Evolutionary conservation across 192 early-diverging fungal genomes (phyloP), one percentile per base, ranked within the genome.

Genomic region (Coemansia sp.): DNA sequence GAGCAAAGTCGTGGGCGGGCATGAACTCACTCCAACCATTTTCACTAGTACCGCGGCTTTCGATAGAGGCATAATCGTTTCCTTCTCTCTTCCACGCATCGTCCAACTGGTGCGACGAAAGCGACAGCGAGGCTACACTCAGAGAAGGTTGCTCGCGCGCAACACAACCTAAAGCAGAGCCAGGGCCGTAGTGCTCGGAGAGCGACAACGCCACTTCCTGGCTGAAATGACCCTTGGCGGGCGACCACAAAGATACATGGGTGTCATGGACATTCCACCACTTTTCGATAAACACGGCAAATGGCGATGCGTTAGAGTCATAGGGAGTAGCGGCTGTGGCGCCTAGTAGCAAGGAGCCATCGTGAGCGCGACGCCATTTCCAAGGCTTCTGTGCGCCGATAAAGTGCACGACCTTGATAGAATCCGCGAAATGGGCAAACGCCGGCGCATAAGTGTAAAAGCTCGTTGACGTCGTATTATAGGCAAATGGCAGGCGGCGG

Each of bases 331-430:
- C 59, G 34, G 36, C 59, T 22, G 59, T 24, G n/a, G 44, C n/a
- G 61, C 78, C 56, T 58, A 87, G 67, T 0, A 62, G 60, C 13
- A 71, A 41, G 27, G 67, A 64, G 20, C 74, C 79, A 32, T 70
- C 68, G 38, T 40, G 51, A 29, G 64, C 59, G 34, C 74, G 74
- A 19, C 24, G 29, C 64, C 68, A 69, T 62, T 72, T 72, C 96
- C 96, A 98, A 13, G 96, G 96, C 81, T 98, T 98, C 17, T 84
- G 72, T 2, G 68, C 68, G 1, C 96, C 96, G 53, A 95, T 91
- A 83, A 98, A 98, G 69, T 98, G 96, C 39, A 93, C 86, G 39
- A 93, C 89, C 15, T 88, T 86, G 50, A 95, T 89, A 32, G 86
- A 69, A 34, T 80, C 60, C 5, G 84, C 68, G 74, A 90, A 95